Evolutionary conservation across 83 land plant genomes (phyloP), one percentile per base, ranked within the genome.

Genomic region (Thuja plicata): DNA sequence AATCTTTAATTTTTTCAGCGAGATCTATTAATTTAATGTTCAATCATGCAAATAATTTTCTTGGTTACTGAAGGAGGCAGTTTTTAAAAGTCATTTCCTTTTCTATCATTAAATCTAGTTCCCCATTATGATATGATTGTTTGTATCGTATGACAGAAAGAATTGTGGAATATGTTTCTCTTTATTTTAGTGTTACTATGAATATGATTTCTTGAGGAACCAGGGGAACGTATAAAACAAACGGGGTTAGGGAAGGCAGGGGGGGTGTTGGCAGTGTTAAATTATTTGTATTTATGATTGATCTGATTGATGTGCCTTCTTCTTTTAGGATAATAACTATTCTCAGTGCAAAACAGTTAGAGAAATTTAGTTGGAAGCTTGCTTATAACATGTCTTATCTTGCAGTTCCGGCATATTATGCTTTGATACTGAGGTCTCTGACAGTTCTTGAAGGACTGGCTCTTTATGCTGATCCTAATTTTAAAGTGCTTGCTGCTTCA

Each of bases 371-470:
- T 60, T 86, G 87, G 74, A 57, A 57, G 40, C 30, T 30, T 55
- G 43, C 78, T 37, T 57, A 32, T 86, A 86, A 41, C 87, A 86
- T 46, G 85, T 34, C 27, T 50, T 71, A 54, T 74, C 54, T 45
- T 82, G 80, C 97, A 98, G 99, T 98, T 81, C 99, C 99, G 45
- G 96, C 99, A 85, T 98, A 98, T 84, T 98, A 98, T 92, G 99
- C 99, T 37, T 91, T 98, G 91, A 96, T 98, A 87, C 91, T 98
- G 92, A 96, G 99, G 89, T 98, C 99, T 9, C 94, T 98, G 48
- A 98, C 99, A 37, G 99, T 98, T 12, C 90, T 98, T 73, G 99
- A 98, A 94, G 99, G 99, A 34, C 90, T 98, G 90, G 99, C 99
- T 3, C 94, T 98, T 73, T 98, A 96, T 92, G 97, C 99, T 48